phyloP scores from a whole-genome alignment of 805 yeast species.

The Wickerhamiella parazyma region DNA sequence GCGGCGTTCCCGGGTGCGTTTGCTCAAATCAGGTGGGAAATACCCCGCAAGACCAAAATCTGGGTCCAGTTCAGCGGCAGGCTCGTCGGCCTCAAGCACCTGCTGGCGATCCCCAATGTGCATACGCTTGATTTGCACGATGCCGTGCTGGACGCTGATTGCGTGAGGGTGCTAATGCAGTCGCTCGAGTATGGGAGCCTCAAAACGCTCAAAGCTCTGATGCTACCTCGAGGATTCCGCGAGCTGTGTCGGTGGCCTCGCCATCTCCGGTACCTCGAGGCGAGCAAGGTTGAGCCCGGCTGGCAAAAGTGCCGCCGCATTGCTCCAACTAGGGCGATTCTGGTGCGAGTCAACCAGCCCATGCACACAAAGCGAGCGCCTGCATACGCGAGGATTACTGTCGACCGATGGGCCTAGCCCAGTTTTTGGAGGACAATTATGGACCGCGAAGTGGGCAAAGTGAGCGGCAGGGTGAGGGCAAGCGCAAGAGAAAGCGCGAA shows the following conservation, averaged over 20 bases:
- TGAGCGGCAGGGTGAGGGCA: conserved; percentile 11
- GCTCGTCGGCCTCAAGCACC: neutral
- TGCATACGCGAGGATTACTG: neutral
- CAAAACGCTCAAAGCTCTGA: neutral
- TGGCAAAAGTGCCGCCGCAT: neutral
- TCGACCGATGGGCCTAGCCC: neutral
- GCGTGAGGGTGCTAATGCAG: conserved; percentile 3
- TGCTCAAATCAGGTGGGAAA: neutral
- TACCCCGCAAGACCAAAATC: neutral
- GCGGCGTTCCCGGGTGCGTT: neutral
- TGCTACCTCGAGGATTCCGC: conserved; percentile 6
- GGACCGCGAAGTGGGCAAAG: neutral
- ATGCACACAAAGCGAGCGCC: neutral
- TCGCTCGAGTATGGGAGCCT: conserved; percentile 7
- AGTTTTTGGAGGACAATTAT: neutral
- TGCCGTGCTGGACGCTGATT: neutral
- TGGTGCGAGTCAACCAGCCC: neutral
- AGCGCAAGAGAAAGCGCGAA: neutral
- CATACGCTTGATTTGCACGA: conserved; percentile 3
- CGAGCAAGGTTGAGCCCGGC: neutral
- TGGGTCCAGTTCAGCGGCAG: neutral
- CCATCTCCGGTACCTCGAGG: conserved; percentile 5
- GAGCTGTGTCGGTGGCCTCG: conserved; percentile 1
- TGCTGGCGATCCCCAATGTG: neutral
- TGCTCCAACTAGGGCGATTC: neutral